Evolutionary conservation across 2,329 filamentous ascomycete genomes (phyloP), one percentile per base, ranked within the genome.

Genomic region (Hypoxylon sp.): DNA sequence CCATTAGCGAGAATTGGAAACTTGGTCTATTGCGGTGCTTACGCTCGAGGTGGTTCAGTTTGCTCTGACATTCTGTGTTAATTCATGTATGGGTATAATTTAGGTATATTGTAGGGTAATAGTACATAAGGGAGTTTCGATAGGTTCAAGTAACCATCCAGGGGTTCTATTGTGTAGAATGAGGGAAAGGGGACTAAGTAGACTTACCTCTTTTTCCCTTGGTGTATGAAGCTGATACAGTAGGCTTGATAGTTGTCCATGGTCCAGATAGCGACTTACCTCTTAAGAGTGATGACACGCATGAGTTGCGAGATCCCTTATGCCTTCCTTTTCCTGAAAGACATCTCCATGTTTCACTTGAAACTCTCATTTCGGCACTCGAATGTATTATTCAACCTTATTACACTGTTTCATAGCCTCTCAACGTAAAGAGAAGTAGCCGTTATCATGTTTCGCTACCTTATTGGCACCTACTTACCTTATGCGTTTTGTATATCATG

Each of bases 51-150:
- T n/a, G 11, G 10, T 37, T 56, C 41, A 44, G 13, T n/a, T 39
- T 59, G 39, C 20, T 64, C 50, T 22, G 26, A 26, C 62, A 62
- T 65, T 13, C 13, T 59, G 20, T 13, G 17, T 48, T 24, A 30
- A 15, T 48, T 4, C 49, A 19, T 15, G 32, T 44, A 17, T 41
- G 11, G 13, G n/a, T n/a, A n/a, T n/a, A n/a, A 24, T 17, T 30
- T 44, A 28, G 28, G 15, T 20, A 57, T 65, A 46, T 6, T 48
- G 17, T 41, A 7, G 19, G 43, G 39, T 26, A 13, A 26, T 46
- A 46, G 6, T 24, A 24, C 5, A 46, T 26, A 10, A 22, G 2
- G 20, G 13, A 41, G 17, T 5, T 3, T 19, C 37, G 19, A 41
- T 11, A 41, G 37, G n/a, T 19, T 3, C n/a, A 41, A 10, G 37